Evolutionary conservation across 768 basidiomycete species (phyloP), one percentile per base, ranked within the genome.

Genomic region (Boletus speciosus): DNA sequence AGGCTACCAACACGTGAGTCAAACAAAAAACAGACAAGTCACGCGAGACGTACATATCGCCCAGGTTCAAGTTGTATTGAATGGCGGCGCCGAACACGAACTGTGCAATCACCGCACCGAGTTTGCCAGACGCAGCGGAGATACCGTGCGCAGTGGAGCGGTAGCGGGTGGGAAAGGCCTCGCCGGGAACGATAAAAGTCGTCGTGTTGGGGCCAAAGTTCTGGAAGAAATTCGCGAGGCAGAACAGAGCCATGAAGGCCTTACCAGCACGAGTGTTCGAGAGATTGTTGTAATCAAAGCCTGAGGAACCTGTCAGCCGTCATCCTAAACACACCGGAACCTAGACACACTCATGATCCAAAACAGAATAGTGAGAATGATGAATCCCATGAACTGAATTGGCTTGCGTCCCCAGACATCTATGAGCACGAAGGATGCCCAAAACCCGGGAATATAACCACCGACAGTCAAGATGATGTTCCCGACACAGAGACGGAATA

Each of bases 151-250:
- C 84, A 4, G 88, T 90, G 5, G 86, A 87, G 48, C 90, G 83
- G 69, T 91, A 90, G 45, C 90, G 86, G 2, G 90, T 93, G 1
- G 90, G 90, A 81, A 90, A 92, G 31, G 76, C 78, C 66, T 92
- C 90, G 47, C 86, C 87, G 0, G 90, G 88, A 12, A 91, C 74
- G 51, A 90, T 62, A 70, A 92, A 92, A 0, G 88, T 90, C 1
- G 87, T 90, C 1, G 79, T 79, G 60, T 90, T 88, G 12, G 85
- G 86, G 0, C 86, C 89, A 57, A 89, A 91, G 71, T 92, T 91
- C 73, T 88, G 85, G 84, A 90, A 89, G 74, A 90, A 90, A 68
- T 87, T 85, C 62, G 88, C 79, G 15, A 92, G 72, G 67, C 88
- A 88, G 73, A 91, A 91, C 23, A 89, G 77, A 69, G 84, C 84